These are phyloP conservation scores for Xylaria multiplex DNA, from an alignment of 2,329 filamentous ascomycete species.

Conservation along the genomic window DNA sequence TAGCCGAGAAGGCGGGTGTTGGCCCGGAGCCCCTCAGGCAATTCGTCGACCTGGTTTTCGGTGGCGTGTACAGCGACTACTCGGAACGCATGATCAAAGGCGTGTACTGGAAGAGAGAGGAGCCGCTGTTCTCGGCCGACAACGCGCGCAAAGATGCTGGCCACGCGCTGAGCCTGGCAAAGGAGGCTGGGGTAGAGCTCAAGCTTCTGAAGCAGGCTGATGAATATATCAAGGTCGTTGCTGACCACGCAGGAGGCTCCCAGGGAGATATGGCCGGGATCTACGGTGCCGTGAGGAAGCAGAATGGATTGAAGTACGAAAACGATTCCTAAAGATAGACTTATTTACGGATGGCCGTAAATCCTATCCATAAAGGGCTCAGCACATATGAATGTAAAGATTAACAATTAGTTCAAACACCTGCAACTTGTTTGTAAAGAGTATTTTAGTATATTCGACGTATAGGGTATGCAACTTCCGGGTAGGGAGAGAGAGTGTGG, in stretches of 20 bases:
- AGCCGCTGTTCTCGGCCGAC: slow-evolving; percentile 85
- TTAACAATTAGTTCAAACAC: neutral
- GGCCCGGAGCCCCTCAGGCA: slow-evolving; percentile 75
- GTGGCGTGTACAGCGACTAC: slow-evolving; percentile 79
- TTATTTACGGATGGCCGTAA: neutral
- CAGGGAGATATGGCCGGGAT: slow-evolving; percentile 83
- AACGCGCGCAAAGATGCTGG: slow-evolving; percentile 83
- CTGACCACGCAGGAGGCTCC: slow-evolving; percentile 70
- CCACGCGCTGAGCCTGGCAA: slow-evolving; percentile 76
- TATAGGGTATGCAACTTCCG: neutral
- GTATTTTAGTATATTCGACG: neutral
- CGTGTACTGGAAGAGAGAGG: slow-evolving; percentile 79
- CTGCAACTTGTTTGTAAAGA: neutral
- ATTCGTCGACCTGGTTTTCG: slow-evolving; percentile 78
- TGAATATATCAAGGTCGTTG: slow-evolving; percentile 73
- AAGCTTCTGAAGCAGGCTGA: slow-evolving; percentile 74
- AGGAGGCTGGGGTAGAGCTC: slow-evolving; percentile 69
- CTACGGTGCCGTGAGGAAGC: slow-evolving; percentile 81
- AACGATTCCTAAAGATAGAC: slow-evolving; percentile 56
- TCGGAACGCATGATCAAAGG: slow-evolving; percentile 77
- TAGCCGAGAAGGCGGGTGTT: slow-evolving; percentile 83
- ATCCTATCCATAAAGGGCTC: neutral
- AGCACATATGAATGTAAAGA: neutral
- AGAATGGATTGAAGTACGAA: slow-evolving; percentile 79
- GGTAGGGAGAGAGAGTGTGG: neutral